These are phyloP conservation scores for Antrodiella citrinella DNA, from an alignment of 768 basidiomycete genomes.

Conservation along the genomic window DNA sequence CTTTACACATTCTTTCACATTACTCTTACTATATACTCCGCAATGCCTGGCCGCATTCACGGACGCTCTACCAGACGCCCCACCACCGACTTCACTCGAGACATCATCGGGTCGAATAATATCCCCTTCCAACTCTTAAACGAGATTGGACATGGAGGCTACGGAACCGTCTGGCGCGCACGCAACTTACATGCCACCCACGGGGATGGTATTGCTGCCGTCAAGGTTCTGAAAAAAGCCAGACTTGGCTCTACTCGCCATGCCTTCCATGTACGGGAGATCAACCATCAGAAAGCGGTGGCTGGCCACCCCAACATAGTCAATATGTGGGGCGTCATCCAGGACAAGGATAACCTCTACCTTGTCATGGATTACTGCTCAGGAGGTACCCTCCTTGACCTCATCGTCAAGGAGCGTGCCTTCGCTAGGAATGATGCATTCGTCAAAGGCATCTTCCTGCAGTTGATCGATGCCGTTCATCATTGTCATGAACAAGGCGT, in stretches of 20 bases:
- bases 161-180: conserved; percentile 89
- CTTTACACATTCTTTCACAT: conserved; percentile 3
- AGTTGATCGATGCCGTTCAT: conserved; percentile 45
- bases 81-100: conserved; percentile 12
- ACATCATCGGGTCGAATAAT: conserved; percentile 63
- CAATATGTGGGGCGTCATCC: conserved; percentile 55
- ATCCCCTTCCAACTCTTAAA: conserved; percentile 62
- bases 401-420: conserved; percentile 27
- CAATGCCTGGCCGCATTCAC: neutral
- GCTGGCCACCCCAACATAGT: conserved; percentile 57
- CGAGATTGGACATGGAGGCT: conserved; percentile 85
- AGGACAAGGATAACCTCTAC: conserved; percentile 55
- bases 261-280: conserved; percentile 57
- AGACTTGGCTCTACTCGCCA: neutral
- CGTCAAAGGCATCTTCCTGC: conserved; percentile 40
- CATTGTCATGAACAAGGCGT: conserved; percentile 41
- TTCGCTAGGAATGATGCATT: conserved; percentile 37
- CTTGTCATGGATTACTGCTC: conserved; percentile 45
- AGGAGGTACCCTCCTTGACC: conserved; percentile 39
- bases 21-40: neutral
- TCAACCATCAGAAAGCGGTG: conserved; percentile 46
- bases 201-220: conserved; percentile 5
- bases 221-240: conserved; percentile 15
- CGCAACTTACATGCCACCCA: conserved; percentile 32
- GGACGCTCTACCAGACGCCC: neutral